phyloP scores from a whole-genome alignment of 352 stramenopile species.

The Chloridella minuta region DNA sequence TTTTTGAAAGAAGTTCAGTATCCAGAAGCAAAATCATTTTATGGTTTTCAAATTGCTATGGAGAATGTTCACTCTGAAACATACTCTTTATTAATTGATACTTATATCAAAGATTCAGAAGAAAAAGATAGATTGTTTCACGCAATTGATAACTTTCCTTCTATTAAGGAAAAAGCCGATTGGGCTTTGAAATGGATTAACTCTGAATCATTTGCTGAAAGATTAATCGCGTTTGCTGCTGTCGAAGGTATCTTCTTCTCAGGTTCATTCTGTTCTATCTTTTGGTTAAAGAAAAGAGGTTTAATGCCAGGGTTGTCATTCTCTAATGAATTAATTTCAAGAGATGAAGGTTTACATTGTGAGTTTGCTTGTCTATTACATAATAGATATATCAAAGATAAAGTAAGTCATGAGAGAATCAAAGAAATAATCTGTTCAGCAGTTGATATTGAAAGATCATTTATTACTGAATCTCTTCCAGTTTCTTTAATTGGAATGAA shows the following conservation, averaged over 20 bases:
- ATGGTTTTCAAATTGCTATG: constrained; percentile 95
- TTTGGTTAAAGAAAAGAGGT: constrained; percentile 97
- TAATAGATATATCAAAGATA: constrained; percentile 76
- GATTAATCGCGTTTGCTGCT: constrained; percentile 74
- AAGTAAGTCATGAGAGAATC: constrained; percentile 46
- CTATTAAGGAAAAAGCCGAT: constrained; percentile 71
- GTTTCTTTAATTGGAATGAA: constrained; percentile 99
- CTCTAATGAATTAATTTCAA: constrained; percentile 89
- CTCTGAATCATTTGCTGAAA: constrained; percentile 56
- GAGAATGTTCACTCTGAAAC: constrained; percentile 99
- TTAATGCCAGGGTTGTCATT: constrained; percentile 89
- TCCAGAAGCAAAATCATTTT: too few relatives aligned
- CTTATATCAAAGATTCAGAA: constrained; percentile 71
- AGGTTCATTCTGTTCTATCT: constrained; percentile 90
- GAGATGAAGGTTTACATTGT: constrained; percentile 92
- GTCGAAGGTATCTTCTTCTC: constrained; percentile 98
- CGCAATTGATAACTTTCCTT: constrained; percentile 88
- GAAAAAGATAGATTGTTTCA: constrained; percentile 72
- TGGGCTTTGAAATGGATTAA: constrained; percentile 90
- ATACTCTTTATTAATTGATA: constrained; percentile 97
- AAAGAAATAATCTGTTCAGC: constrained; percentile 68
- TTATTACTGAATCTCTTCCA: constrained; percentile 69
- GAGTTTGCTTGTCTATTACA: constrained; percentile 96
- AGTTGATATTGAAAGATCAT: constrained; percentile 85
- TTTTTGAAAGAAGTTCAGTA: constrained; percentile 66